Evolutionary conservation across 352 stramenopile species (phyloP).

Genomic region (Phytophthora tentaculata): DNA sequence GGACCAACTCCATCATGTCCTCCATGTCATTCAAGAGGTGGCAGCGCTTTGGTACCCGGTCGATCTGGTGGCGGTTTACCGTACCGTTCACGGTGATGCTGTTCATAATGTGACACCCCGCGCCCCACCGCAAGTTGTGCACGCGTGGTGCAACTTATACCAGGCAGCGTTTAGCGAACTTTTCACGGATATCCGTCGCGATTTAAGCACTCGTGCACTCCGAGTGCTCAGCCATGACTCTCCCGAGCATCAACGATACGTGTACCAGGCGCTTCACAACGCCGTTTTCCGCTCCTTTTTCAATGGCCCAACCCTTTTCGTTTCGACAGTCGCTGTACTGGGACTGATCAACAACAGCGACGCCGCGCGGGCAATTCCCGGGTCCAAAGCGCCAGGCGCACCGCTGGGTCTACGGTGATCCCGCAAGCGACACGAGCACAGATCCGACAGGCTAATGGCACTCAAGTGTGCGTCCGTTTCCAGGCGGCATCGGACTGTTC

Average conservation of each 20-base stretch:
- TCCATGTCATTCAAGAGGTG: not conserved
- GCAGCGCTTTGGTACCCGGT: not conserved
- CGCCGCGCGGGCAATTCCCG: not conserved
- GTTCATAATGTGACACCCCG: not conserved
- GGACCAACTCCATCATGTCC: not conserved
- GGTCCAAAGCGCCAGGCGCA: not conserved
- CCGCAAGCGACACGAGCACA: not conserved
- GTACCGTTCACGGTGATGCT: not conserved
- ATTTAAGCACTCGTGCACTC: not conserved
- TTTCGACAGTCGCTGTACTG: not conserved
- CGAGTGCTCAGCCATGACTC: not conserved
- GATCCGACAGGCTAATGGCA: not conserved
- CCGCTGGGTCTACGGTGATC: not conserved
- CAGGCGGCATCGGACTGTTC: not conserved
- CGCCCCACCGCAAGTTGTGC: not conserved
- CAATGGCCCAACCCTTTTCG: not conserved
- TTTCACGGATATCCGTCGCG: not conserved
- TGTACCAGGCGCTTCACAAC: not conserved
- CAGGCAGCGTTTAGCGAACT: not conserved
- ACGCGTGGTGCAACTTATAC: not conserved
- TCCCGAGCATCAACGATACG: not conserved
- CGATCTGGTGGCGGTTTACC: not conserved
- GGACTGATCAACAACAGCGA: not conserved
- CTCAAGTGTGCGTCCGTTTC: not conserved
- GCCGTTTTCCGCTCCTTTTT: not conserved